Evolutionary conservation across 192 early-diverging fungal genomes (phyloP), one percentile per base, ranked within the genome.

Genomic region (Chytriomyces hyalinus): DNA sequence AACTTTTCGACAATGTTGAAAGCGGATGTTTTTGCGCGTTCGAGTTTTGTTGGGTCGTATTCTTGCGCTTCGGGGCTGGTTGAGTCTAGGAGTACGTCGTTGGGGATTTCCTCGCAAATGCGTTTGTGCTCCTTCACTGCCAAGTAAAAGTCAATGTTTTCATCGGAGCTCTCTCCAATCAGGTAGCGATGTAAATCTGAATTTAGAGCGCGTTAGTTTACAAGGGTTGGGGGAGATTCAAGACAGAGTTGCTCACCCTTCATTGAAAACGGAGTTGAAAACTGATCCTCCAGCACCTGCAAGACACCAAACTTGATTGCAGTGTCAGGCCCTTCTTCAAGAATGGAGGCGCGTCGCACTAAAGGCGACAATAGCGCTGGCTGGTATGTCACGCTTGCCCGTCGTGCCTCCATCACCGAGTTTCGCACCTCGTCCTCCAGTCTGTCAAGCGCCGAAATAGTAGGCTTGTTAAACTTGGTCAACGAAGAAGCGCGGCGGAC

Each of bases 131-230:
- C 72, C 45, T 63, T 73, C 11, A 73, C 17, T 45, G 53, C 20
- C 11, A 73, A 44, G 63, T 73, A 73, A 46, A 73, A 73, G 24
- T 73, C 72, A 20, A 63, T 47, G 63, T 62, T 73, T 49, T 73
- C 72, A 26, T 73, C 61, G 6, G 72, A 60, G n/a, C 44, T 28
- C 26, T 73, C 72, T 24, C 61, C n/a, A 2, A 60, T 73, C 24
- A 73, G 43, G 45, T 45, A 73, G 11, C 72, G 13, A 22, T 73
- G 72, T 44, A 73, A 73, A 46, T 73, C 72, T 73, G 17, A 22
- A 22, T 22, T 60, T 60, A n/a, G 1, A 22, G 4, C 15, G 17
- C 4, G 22, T 60, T 1, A n/a, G 15, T 59, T 15, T 22, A 22
- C 20, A 22, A n/a, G 57, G 57, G 15, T 59, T 15, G 20, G 9